Conservation (phyloP, 305 asterid genomes). For the Nicotiana rustica region DNA sequence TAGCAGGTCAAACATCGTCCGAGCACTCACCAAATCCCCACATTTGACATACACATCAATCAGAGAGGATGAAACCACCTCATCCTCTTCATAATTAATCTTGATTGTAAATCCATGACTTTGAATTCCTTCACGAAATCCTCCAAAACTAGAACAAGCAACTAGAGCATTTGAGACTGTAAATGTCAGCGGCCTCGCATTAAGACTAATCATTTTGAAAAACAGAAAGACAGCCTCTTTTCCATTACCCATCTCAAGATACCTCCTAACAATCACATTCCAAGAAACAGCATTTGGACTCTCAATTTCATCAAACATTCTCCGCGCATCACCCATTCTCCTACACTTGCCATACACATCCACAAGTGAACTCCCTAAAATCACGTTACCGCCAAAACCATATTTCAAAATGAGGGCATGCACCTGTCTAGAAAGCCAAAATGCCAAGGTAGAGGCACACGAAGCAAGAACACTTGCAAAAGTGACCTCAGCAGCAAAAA, state of each 20-base stretch:
- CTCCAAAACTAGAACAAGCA: slow-evolving; percentile 65
- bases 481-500: slow-evolving; percentile 73
- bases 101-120: slow-evolving; percentile 71
- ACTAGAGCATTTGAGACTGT: slow-evolving; percentile 77
- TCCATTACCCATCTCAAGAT: slow-evolving; percentile 65
- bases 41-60: slow-evolving; percentile 69
- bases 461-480: slow-evolving; percentile 69
- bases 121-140: slow-evolving; percentile 63
- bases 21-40: slow-evolving; percentile 66
- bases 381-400: slow-evolving; percentile 72
- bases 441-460: slow-evolving; percentile 55
- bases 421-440: slow-evolving; percentile 65
- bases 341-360: slow-evolving; percentile 83
- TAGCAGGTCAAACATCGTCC: slow-evolving; percentile 54
- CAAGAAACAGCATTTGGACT: slow-evolving; percentile 68
- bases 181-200: slow-evolving; percentile 61
- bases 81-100: slow-evolving; percentile 56
- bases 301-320: slow-evolving; percentile 74
- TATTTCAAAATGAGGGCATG: slow-evolving; percentile 70
- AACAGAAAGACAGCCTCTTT: slow-evolving; percentile 63
- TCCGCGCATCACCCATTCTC: slow-evolving; percentile 65
- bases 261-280: slow-evolving; percentile 85
- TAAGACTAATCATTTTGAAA: slow-evolving; percentile 55
- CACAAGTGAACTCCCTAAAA: slow-evolving; percentile 75
- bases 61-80: slow-evolving; percentile 67